Evolutionary conservation across 331 rosid genomes (phyloP).

Genomic region (Pyracantha coccinea): DNA sequence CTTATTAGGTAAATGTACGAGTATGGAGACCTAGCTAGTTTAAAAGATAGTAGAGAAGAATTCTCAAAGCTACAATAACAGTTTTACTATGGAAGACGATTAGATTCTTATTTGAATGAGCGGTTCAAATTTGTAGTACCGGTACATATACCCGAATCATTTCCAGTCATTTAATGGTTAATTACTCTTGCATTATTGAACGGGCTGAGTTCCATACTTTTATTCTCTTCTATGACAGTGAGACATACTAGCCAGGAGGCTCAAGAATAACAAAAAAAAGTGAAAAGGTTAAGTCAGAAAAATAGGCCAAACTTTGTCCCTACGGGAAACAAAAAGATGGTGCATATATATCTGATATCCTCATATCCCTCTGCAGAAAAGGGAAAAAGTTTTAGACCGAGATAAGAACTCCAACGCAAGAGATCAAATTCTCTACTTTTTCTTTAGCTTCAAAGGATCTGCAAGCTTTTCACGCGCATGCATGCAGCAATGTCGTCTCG

Average conservation of each 20-base stretch:
- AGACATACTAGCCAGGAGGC: neutral
- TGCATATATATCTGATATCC: neutral
- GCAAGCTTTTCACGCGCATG: constrained; percentile 18
- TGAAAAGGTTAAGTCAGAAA: neutral
- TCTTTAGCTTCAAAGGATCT: neutral
- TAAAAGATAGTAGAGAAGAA: no score
- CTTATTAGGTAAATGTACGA: no score
- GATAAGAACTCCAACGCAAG: neutral
- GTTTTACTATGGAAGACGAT: no score
- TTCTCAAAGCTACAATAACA: no score
- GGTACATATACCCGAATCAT: no score
- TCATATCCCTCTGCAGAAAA: neutral
- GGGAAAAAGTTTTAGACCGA: neutral
- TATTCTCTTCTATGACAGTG: neutral
- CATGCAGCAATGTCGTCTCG: neutral
- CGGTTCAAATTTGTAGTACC: no score
- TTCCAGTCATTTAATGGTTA: no score
- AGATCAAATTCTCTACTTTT: neutral
- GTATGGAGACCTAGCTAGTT: no score
- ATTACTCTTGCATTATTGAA: neutral
- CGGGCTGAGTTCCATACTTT: neutral
- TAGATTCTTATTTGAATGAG: no score
- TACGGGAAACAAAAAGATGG: neutral
- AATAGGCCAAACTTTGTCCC: neutral
- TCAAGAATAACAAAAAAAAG: neutral